Evolutionary conservation across 2,329 filamentous ascomycete genomes (phyloP).

Genomic region (Zymoseptoria passerinii): DNA sequence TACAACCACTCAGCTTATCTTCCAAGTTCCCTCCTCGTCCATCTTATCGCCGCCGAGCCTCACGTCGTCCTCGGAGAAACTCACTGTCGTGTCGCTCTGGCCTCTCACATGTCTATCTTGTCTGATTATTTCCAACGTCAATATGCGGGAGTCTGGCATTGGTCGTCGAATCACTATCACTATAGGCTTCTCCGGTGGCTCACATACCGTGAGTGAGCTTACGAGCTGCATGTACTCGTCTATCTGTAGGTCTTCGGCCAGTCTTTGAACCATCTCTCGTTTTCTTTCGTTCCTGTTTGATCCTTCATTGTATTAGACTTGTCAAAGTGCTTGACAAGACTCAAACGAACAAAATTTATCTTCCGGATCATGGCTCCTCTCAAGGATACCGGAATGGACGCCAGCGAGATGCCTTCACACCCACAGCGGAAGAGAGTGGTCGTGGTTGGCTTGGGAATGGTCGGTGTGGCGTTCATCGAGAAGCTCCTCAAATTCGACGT

Average conservation of each 20-base stretch:
- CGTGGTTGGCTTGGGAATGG: slow-evolving; percentile 85
- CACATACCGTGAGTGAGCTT: background rate
- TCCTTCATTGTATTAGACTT: background rate
- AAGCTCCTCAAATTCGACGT: slow-evolving; percentile 81
- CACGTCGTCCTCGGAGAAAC: background rate
- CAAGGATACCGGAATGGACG: slow-evolving; percentile 14
- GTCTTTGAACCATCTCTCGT: background rate
- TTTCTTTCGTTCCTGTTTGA: background rate
- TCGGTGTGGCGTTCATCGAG: slow-evolving; percentile 55
- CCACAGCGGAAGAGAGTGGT: slow-evolving; percentile 58
- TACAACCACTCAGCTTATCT: background rate
- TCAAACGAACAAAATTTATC: background rate
- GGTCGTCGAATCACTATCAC: background rate
- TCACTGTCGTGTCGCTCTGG: background rate
- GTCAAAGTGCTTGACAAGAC: background rate
- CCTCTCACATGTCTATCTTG: background rate
- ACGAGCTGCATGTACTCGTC: background rate
- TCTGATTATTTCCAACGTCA: background rate
- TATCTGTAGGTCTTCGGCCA: background rate
- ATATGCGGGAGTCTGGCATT: background rate
- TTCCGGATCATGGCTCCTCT: background rate
- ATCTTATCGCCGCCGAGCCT: background rate
- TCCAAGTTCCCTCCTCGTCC: background rate
- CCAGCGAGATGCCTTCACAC: slow-evolving; percentile 28
- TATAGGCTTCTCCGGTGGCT: background rate